phyloP scores from a whole-genome alignment of 331 rosid genomes.

The Rosa hybrid region DNA sequence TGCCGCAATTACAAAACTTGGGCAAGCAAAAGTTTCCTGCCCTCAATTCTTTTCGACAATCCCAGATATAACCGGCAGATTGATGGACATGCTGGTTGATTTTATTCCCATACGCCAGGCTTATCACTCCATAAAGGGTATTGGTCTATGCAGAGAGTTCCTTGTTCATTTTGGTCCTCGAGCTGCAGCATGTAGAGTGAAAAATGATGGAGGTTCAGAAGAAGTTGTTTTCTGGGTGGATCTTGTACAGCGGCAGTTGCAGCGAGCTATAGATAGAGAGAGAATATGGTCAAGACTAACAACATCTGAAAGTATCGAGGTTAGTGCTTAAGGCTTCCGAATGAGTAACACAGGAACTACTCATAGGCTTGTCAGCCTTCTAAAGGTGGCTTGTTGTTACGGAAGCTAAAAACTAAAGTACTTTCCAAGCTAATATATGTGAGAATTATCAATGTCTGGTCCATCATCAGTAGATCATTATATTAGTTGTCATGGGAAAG shows the following conservation, averaged over 20 bases:
- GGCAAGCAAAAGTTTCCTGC: conserved; percentile 86
- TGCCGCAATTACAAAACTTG: conserved; percentile 83
- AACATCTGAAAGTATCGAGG: conserved; percentile 99
- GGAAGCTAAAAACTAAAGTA: conserved; percentile 20
- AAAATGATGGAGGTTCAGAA: conserved; percentile 73
- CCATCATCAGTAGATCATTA: conserved; percentile 19
- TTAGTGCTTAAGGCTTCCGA: conserved; percentile 34
- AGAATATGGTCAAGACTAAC: conserved; percentile 95
- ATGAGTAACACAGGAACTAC: conserved; percentile 25
- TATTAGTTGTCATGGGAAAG: neutral
- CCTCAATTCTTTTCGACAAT: conserved; percentile 81
- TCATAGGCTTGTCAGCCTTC: conserved; percentile 23
- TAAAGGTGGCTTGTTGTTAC: conserved; percentile 15
- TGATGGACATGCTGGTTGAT: conserved; percentile 91
- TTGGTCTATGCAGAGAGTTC: conserved; percentile 83
- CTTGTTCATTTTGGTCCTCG: conserved; percentile 93
- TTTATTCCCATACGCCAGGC: conserved; percentile 70
- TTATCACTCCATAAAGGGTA: conserved; percentile 67
- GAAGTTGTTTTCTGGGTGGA: conserved; percentile 94
- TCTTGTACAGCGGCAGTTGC: conserved; percentile 83
- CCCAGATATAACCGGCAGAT: conserved; percentile 78
- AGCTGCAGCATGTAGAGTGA: conserved; percentile 80
- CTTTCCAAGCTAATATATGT: conserved; percentile 6
- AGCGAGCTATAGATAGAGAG: conserved; percentile 88
- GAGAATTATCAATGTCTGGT: conserved; percentile 18